Base-by-base conservation (phyloP, 2,329 filamentous ascomycete genomes). In the Cordyceps tenuipes region DNA sequence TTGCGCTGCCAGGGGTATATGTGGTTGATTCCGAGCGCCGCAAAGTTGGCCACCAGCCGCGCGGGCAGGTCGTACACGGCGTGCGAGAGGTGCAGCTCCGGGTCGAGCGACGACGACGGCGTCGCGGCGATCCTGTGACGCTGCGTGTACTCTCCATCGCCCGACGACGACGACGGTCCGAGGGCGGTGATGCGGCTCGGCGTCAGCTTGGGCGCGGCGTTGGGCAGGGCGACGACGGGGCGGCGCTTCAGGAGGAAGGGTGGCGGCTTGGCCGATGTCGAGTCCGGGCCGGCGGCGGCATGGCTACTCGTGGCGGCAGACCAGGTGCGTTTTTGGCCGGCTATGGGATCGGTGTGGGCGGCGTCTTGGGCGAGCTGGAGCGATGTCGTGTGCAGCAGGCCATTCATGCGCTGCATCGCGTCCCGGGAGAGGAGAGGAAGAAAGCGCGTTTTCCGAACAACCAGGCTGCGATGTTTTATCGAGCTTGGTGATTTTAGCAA, bases 1-100 rank as follows among this genome's bases (percentile, higher is more conserved):
- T 85, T 84, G 55, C 87, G 87, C 71, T 91, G 89, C 89, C 89
- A 92, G 2, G 87, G 86, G 66, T 91, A 91, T 62, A 91, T 91
- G 64, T 80, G 82, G 46, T 77, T 81, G 60, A 92, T 87, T n/a
- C 88, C 88, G 44, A 89, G 75, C 0, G 76, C 73, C 52, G 77
- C 78, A 67, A 91, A 82, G 66, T 91, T 91, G 19, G 77, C 72
- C 3, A 89, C 81, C 44, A 91, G 73, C 26, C 76, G 71, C 0
- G 72, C 64, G 3, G 87, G 84, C 15, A 92, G 75, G 9, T 76
- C 81, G 73, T 91, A 92, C 44, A 74, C 75, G 1, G 80, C 75
- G 69, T 91, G 83, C 5, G 79, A 78, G 34, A 92, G 76, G 15
- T 79, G 83, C 19, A 91, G 76, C 60, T 80, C 74, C 9, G 81